Percentiles rank a stretch among this genome's conserved stretches.
These are phyloP conservation scores for Populus deltoides DNA, from an alignment of 345 rosid species.

Conservation along the genomic window DNA sequence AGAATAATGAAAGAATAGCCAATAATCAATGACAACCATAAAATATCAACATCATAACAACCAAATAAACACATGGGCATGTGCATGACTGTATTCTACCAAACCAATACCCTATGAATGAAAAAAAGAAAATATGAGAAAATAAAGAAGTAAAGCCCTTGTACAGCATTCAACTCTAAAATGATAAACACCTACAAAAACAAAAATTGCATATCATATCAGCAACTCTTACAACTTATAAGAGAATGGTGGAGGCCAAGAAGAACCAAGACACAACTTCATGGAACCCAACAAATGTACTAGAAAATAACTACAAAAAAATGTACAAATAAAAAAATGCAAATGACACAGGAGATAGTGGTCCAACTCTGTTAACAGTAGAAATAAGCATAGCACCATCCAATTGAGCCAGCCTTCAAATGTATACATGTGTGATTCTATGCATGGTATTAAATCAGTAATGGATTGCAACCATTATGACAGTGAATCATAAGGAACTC, in stretches of 20 bases:
- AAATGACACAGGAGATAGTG: background rate
- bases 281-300: background rate
- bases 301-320: no score
- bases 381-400: background rate
- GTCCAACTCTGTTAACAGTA: background rate
- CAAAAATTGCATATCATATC: background rate
- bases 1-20: conserved; percentile 18
- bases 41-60: conserved; percentile 7
- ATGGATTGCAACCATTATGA: background rate
- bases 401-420: background rate
- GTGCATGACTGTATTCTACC: background rate
- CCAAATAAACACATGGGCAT: background rate
- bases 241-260: background rate
- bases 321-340: no score
- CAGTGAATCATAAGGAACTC: background rate
- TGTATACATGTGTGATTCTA: no score
- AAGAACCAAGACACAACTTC: background rate
- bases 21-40: conserved; percentile 11
- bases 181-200: background rate
- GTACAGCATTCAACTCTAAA: background rate
- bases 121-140: background rate
- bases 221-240: background rate
- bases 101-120: background rate
- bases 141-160: background rate
- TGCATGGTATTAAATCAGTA: background rate